Percentiles rank a stretch among this genome's conserved stretches.
Evolutionary conservation across 345 rosid genomes (phyloP).

Genomic region (Eucalyptus polybractea): DNA sequence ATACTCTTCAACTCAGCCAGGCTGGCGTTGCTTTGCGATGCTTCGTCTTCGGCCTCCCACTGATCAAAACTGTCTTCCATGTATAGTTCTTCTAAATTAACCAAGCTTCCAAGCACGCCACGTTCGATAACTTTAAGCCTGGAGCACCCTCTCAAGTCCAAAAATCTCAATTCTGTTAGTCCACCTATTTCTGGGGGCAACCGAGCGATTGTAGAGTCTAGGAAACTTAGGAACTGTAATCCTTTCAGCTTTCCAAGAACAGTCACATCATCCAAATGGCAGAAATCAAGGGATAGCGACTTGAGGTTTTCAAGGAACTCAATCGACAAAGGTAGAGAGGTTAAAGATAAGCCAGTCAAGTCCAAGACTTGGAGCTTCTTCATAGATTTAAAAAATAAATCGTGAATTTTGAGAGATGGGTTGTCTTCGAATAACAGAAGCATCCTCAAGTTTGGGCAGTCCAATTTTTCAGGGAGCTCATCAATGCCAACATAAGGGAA

Average conservation of each 20-base stretch:
- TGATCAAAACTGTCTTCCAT: background rate
- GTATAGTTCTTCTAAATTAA: background rate
- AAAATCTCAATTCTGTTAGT: background rate
- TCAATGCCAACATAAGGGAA: background rate
- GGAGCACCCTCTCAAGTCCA: accelerated
- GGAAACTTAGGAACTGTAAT: background rate
- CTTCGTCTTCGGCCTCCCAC: background rate
- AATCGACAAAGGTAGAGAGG: background rate
- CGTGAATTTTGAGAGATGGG: accelerated
- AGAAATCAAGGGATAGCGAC: accelerated
- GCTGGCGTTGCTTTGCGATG: accelerated
- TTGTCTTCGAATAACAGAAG: accelerated
- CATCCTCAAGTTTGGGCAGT: background rate
- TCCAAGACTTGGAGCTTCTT: background rate
- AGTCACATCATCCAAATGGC: background rate
- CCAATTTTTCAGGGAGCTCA: background rate
- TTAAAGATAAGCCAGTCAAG: background rate
- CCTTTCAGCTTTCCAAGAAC: background rate
- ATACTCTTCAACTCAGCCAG: background rate
- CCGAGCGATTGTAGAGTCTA: accelerated
- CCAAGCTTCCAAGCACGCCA: background rate
- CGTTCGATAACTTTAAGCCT: background rate
- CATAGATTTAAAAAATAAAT: background rate
- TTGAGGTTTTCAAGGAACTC: background rate
- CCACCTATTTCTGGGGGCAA: background rate